Percentiles rank a stretch among this genome's conserved stretches.
phyloP scores from a whole-genome alignment of 805 yeast genomes.

The Metschnikowia koreensis region DNA sequence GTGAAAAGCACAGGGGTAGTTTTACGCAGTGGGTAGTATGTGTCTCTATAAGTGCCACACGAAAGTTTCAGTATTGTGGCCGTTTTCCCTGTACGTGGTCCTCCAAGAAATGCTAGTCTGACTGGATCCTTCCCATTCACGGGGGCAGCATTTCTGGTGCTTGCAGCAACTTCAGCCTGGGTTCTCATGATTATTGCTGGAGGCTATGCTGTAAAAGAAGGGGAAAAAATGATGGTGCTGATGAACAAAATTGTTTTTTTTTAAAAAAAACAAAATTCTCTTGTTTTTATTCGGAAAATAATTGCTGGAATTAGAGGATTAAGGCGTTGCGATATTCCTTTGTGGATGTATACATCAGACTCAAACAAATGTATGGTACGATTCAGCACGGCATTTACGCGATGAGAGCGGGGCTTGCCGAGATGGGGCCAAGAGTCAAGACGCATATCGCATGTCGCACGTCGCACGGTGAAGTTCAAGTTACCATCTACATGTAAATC shows the following conservation, averaged over 20 bases:
- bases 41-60: slow-evolving; percentile 54
- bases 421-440: background rate
- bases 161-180: slow-evolving; percentile 7
- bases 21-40: slow-evolving; percentile 70
- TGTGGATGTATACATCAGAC: no score
- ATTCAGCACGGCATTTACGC: background rate
- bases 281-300: background rate
- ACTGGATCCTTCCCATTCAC: slow-evolving; percentile 38
- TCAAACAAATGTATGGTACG: background rate
- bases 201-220: background rate
- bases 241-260: no score
- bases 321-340: background rate
- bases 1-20: slow-evolving; percentile 59
- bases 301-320: background rate
- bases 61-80: slow-evolving; percentile 51
- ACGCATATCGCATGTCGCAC: no score
- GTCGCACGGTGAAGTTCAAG: no score
- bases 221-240: no score
- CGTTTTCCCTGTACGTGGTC: slow-evolving; percentile 58
- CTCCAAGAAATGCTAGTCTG: slow-evolving; percentile 61
- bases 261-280: no score
- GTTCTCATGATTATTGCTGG: slow-evolving; percentile 1
- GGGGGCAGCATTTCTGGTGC: slow-evolving; percentile 5
- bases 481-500: no score
- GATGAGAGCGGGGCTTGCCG: background rate